Conservation (phyloP, 164 flowering plant species). For the Protea cynaroides region DNA sequence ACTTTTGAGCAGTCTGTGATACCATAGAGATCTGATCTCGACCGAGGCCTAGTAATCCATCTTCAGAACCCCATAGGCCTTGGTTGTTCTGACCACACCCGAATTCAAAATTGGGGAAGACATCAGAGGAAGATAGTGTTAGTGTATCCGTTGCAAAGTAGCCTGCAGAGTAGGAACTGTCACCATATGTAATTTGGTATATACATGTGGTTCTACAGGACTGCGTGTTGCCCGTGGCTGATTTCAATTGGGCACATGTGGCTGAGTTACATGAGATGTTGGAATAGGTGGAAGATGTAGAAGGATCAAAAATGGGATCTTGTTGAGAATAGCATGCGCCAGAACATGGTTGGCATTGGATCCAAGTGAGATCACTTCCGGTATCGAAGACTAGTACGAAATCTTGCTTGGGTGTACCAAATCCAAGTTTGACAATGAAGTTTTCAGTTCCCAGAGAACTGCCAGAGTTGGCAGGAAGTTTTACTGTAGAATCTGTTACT, state of each 20-base stretch:
- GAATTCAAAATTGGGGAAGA: background rate
- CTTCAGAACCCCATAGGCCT: background rate
- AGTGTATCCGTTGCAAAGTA: background rate
- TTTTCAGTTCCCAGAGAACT: background rate
- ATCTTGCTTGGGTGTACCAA: background rate
- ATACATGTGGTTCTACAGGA: background rate
- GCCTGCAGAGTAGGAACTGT: constrained; percentile 3
- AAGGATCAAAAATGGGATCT: too few relatives aligned
- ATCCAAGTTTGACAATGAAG: background rate
- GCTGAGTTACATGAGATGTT: constrained; percentile 8
- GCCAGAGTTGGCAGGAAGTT: background rate
- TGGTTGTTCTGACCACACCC: constrained; percentile 4
- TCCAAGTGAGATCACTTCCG: too few relatives aligned
- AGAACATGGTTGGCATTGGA: too few relatives aligned
- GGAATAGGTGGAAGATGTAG: too few relatives aligned
- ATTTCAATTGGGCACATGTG: background rate
- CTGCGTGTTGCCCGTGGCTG: background rate
- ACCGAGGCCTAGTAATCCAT: constrained; percentile 6
- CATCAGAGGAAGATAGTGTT: constrained; percentile 5
- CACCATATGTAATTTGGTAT: background rate
- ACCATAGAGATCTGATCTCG: background rate
- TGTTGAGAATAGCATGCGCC: too few relatives aligned
- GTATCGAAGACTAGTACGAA: background rate
- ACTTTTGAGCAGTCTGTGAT: background rate
- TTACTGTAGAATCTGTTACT: background rate